A percentile compares a stretch with the other conserved stretches of the same genome.
These are phyloP conservation scores for Tulasnella sp. DNA, from an alignment of 768 basidiomycete genomes.

Conservation along the genomic window DNA sequence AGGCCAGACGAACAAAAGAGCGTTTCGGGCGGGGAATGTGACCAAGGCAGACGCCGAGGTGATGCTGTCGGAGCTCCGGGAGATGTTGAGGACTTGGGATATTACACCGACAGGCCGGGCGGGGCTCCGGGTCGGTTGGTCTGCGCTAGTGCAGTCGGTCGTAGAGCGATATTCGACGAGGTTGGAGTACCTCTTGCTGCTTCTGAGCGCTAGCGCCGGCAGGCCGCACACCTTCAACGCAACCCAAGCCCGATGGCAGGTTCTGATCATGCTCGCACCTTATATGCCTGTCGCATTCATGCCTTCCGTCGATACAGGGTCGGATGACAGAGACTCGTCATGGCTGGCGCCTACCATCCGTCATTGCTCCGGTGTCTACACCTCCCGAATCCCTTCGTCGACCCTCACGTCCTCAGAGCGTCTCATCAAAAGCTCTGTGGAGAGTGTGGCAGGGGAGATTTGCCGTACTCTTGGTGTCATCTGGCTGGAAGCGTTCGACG, in stretches of 20 bases:
- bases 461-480: slow-evolving; percentile 2
- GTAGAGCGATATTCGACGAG: neutral
- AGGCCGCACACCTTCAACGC: neutral
- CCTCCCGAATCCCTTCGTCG: neutral
- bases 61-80: neutral
- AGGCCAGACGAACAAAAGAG: neutral
- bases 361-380: neutral
- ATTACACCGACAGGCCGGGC: neutral
- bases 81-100: neutral
- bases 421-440: slow-evolving; percentile 1
- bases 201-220: neutral
- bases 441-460: neutral
- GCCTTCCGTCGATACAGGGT: neutral
- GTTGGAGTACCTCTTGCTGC: neutral
- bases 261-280: slow-evolving; percentile 2
- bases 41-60: neutral
- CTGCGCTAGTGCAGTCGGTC: neutral
- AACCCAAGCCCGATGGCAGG: neutral
- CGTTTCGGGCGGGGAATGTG: neutral
- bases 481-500: slow-evolving; percentile 5
- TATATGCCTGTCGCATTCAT: neutral
- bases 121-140: neutral
- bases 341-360: neutral
- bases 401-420: neutral
- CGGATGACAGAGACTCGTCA: neutral